A percentile compares a stretch with the other conserved stretches of the same genome.
Evolutionary conservation across 768 basidiomycete genomes (phyloP).

Genomic region (Russula virescens): DNA sequence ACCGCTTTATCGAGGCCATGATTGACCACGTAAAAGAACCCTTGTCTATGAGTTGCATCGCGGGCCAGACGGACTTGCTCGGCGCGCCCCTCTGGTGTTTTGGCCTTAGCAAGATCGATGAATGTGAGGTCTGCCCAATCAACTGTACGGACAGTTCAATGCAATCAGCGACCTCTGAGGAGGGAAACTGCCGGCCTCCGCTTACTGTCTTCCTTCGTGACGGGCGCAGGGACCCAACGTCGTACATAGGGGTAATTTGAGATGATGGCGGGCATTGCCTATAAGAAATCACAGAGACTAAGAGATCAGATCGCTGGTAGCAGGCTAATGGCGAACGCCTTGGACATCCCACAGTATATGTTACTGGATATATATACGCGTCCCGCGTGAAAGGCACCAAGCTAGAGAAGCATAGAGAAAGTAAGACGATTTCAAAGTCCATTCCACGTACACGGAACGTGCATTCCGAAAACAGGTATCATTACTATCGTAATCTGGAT

Average conservation of each 20-base stretch:
- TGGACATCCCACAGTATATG: neutral
- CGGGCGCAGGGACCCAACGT: constrained; percentile 27
- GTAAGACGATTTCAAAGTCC: neutral
- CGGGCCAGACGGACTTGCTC: constrained; percentile 31
- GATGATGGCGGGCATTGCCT: constrained; percentile 21
- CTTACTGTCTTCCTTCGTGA: constrained; percentile 27
- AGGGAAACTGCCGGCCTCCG: neutral
- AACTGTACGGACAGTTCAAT: constrained; percentile 26
- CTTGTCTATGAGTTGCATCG: constrained; percentile 32
- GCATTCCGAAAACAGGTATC: constrained; percentile 8
- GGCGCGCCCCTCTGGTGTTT: constrained; percentile 31
- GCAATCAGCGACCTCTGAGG: neutral
- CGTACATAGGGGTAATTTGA: constrained; percentile 21
- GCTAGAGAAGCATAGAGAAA: neutral
- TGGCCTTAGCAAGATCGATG: constrained; percentile 32
- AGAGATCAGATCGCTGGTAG: neutral
- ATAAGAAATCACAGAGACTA: neutral
- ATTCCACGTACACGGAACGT: neutral
- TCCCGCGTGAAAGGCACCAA: constrained; percentile 1
- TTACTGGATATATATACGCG: constrained; percentile 3
- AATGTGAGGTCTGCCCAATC: constrained; percentile 34
- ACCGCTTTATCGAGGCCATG: constrained; percentile 42
- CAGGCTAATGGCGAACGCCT: neutral
- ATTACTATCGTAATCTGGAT: neutral
- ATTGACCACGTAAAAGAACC: constrained; percentile 47